Evolutionary conservation across 1,284 basidiomycete species (phyloP).

Genomic region (Sutorius eximius): DNA sequence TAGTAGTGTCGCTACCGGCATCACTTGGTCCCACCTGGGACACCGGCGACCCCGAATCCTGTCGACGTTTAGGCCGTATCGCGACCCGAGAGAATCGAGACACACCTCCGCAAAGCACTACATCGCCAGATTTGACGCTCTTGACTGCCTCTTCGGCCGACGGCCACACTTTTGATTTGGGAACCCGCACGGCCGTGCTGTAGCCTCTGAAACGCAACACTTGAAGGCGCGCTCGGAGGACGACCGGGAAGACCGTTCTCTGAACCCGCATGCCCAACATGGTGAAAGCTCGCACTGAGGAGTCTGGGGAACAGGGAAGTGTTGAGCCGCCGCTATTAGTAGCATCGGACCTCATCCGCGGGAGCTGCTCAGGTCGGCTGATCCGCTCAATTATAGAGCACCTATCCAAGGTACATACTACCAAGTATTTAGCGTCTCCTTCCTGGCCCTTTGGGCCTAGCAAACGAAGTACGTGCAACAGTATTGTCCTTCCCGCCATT

Average conservation of each 20-base stretch:
- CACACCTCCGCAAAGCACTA: constrained; percentile 80
- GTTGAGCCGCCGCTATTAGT: constrained; percentile 5
- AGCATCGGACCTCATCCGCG: constrained; percentile 21
- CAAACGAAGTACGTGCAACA: constrained; percentile 46
- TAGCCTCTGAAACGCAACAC: constrained; percentile 21
- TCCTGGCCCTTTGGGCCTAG: constrained; percentile 59
- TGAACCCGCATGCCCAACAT: constrained; percentile 24
- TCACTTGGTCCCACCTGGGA: constrained; percentile 53
- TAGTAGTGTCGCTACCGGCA: not conserved
- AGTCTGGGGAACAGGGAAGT: too few species aligned
- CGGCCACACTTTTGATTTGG: constrained; percentile 75
- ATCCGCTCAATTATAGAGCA: not conserved
- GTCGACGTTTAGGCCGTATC: constrained; percentile 4
- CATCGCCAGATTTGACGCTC: constrained; percentile 78
- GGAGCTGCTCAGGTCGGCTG: constrained; percentile 4
- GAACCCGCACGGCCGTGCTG: constrained; percentile 20
- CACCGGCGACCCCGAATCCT: constrained; percentile 81
- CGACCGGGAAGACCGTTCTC: constrained; percentile 12
- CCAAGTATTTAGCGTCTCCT: constrained; percentile 37
- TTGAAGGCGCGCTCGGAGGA: constrained; percentile 14
- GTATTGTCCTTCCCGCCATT: constrained; percentile 8
- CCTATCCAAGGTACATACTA: too few species aligned
- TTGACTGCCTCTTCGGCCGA: constrained; percentile 80
- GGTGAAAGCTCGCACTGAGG: not conserved
- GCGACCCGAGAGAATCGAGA: constrained; percentile 3